phyloP scores from a whole-genome alignment of 2,329 filamentous ascomycete genomes.

The Thielaviopsis musarum region DNA sequence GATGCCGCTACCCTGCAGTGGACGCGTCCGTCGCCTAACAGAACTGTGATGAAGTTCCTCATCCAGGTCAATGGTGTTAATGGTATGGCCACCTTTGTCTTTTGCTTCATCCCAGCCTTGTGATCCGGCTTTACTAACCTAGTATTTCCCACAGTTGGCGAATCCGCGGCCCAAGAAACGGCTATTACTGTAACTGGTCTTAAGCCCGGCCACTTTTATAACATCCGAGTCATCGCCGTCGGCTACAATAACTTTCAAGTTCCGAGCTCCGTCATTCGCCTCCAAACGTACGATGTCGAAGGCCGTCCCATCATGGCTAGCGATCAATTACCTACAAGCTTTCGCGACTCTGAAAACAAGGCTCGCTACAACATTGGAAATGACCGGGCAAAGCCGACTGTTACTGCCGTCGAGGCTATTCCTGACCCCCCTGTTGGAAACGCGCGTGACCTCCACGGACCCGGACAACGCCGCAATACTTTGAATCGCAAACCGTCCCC shows the following conservation, averaged over 20 bases:
- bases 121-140: neutral
- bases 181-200: constrained; percentile 71
- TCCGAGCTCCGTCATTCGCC: constrained; percentile 66
- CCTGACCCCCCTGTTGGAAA: constrained; percentile 9
- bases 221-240: constrained; percentile 80
- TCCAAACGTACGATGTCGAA: constrained; percentile 57
- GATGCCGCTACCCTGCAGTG: constrained; percentile 83
- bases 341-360: constrained; percentile 34
- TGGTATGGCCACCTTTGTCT: constrained; percentile 36
- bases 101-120: neutral
- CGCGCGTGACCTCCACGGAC: constrained; percentile 4
- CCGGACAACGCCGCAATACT: constrained; percentile 31
- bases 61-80: constrained; percentile 89
- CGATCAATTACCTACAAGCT: constrained; percentile 38
- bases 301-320: constrained; percentile 44
- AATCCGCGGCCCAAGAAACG: constrained; percentile 61
- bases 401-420: constrained; percentile 44
- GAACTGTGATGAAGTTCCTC: constrained; percentile 67
- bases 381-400: constrained; percentile 28
- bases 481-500: constrained; percentile 63
- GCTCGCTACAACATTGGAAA: constrained; percentile 24
- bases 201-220: constrained; percentile 77
- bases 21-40: constrained; percentile 52
- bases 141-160: constrained; percentile 44
- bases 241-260: constrained; percentile 87